These are phyloP conservation scores for Camillea tinctor DNA, from an alignment of 2,329 filamentous ascomycete species.

Conservation along the genomic window DNA sequence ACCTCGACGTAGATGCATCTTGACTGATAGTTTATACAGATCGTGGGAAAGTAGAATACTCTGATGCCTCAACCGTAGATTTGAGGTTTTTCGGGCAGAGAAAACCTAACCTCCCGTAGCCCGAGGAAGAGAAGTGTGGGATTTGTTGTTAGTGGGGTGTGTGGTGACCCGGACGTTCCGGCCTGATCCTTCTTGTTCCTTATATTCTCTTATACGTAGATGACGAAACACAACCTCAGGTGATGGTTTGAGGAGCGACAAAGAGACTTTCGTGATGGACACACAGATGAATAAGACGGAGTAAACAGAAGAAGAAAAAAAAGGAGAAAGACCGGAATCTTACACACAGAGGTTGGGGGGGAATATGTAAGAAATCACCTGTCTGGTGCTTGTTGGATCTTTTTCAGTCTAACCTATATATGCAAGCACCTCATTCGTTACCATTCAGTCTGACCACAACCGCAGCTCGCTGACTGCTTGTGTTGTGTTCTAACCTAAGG, in stretches of 20 bases:
- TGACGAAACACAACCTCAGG: not conserved
- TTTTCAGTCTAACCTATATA: not conserved
- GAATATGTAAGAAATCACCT: not conserved
- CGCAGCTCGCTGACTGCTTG: too few relatives aligned
- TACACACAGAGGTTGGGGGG: not conserved
- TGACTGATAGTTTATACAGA: not conserved
- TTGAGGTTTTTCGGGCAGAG: not conserved
- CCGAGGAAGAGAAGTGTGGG: not conserved
- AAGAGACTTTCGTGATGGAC: not conserved
- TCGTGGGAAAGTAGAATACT: not conserved
- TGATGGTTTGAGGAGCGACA: not conserved
- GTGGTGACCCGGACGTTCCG: not conserved
- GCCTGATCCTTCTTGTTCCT: not conserved
- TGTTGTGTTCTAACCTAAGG: not conserved
- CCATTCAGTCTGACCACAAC: not conserved
- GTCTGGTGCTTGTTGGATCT: not conserved
- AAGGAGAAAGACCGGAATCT: not conserved
- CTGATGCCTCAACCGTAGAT: too few relatives aligned
- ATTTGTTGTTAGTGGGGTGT: not conserved
- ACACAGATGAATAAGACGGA: not conserved
- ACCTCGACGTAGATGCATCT: conserved; percentile 17
- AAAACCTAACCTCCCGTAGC: not conserved
- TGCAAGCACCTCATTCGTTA: not conserved
- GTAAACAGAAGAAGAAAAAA: not conserved
- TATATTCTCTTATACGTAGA: not conserved